Percentiles rank a stretch among this genome's conserved stretches.
Conservation (phyloP, 305 asterid species). For the Euphrasia arctica region DNA sequence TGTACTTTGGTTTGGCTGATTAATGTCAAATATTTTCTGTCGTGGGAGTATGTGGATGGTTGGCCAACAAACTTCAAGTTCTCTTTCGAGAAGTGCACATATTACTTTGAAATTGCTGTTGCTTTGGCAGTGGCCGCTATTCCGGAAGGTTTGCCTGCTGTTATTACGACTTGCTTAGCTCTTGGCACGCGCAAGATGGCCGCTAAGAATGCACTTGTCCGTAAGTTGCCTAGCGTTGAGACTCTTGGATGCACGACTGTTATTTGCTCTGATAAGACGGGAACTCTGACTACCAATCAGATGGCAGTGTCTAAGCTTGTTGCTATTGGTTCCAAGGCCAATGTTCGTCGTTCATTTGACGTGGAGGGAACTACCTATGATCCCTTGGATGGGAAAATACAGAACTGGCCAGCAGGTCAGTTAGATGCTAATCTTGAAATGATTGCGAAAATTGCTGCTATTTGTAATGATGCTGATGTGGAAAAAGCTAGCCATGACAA, state of each 20-base stretch:
- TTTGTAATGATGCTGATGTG: conserved; percentile 85
- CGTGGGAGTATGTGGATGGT: conserved; percentile 92
- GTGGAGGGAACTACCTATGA: conserved; percentile 82
- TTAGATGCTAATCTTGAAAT: conserved; percentile 70
- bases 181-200: conserved; percentile 99
- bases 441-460: conserved; percentile 82
- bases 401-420: conserved; percentile 63
- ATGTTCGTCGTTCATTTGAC: conserved; percentile 49
- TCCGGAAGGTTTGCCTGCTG: conserved; percentile 82
- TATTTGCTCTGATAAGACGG: conserved; percentile 97
- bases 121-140: conserved; percentile 97
- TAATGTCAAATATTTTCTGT: conserved; percentile 86
- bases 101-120: conserved; percentile 97
- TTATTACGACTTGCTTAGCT: conserved; percentile 95
- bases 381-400: conserved; percentile 81
- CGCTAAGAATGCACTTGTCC: conserved; percentile 97
- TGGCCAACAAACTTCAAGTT: conserved; percentile 94
- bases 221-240: conserved; percentile 98
- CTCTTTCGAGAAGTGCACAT: conserved; percentile 97
- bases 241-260: conserved; percentile 99
- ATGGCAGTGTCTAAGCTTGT: conserved; percentile 93
- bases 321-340: conserved; percentile 61
- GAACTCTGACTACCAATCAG: conserved; percentile 95
- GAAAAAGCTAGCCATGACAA: conserved; percentile 58
- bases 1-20: conserved; percentile 93